These are phyloP conservation scores for Lotus japonicus DNA, from an alignment of 306 rosid species.

Conservation along the genomic window DNA sequence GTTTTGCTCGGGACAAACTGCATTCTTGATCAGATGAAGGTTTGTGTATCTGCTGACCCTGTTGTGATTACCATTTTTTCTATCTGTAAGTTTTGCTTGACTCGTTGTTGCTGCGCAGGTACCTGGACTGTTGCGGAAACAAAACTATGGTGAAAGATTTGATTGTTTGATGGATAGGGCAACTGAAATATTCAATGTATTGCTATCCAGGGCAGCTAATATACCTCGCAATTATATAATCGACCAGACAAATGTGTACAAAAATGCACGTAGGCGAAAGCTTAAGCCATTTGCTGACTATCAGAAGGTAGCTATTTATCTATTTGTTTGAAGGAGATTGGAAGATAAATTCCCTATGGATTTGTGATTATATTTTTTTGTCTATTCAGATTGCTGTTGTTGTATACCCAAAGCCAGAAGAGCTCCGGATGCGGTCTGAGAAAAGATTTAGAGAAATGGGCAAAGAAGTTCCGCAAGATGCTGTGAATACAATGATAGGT, in stretches of 20 bases:
- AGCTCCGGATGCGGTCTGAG: slow-evolving; percentile 30
- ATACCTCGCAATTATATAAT: slow-evolving; percentile 53
- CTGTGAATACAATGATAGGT: slow-evolving; percentile 53
- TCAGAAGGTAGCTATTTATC: slow-evolving; percentile 34
- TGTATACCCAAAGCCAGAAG: slow-evolving; percentile 50
- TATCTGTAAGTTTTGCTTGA: not conserved
- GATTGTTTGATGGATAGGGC: slow-evolving; percentile 43
- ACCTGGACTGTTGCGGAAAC: slow-evolving; percentile 38
- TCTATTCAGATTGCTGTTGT: slow-evolving; percentile 47
- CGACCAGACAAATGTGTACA: slow-evolving; percentile 60
- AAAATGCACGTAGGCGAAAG: slow-evolving; percentile 50
- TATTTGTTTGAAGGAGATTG: not conserved
- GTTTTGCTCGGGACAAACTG: slow-evolving; percentile 51
- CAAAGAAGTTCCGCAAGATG: slow-evolving; percentile 48
- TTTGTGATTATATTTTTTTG: not conserved
- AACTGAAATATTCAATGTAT: slow-evolving; percentile 37
- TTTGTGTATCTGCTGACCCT: not conserved
- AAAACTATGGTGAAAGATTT: slow-evolving; percentile 50
- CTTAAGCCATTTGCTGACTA: slow-evolving; percentile 42
- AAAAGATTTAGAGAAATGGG: slow-evolving; percentile 44
- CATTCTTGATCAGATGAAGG: slow-evolving; percentile 60
- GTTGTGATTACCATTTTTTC: not conserved
- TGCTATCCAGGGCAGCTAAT: slow-evolving; percentile 44
- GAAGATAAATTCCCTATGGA: not conserved
- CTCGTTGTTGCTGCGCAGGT: slow-evolving; percentile 30